phyloP scores from a whole-genome alignment of 2,329 filamentous ascomycete genomes.

The Diaporthe australafricana region DNA sequence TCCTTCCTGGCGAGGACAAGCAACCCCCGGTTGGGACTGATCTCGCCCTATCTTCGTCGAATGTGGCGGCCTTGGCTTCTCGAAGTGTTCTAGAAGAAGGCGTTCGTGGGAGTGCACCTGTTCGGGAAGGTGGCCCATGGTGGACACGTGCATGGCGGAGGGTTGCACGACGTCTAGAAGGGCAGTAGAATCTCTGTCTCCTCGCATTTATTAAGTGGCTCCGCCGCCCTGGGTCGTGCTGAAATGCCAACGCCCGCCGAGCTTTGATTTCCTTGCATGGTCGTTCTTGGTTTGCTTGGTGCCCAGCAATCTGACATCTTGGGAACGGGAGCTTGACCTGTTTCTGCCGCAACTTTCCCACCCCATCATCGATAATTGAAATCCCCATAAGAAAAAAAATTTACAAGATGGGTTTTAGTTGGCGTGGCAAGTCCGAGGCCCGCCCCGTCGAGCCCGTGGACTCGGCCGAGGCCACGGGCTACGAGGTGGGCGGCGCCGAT shows the following conservation, averaged over 20 bases:
- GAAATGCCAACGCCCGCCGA: conserved; percentile 15
- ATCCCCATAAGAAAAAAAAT: background rate
- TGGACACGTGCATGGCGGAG: background rate
- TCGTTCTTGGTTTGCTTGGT: conserved; percentile 27
- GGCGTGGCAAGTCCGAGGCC: conserved; percentile 19
- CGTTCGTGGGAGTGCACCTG: background rate
- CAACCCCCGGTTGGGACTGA: background rate
- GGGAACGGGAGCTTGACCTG: conserved; percentile 1
- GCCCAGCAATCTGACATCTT: conserved; percentile 21
- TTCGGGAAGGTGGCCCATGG: conserved; percentile 6
- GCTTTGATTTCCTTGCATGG: conserved; percentile 1
- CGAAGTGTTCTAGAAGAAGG: conserved; percentile 20
- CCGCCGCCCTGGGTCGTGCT: background rate
- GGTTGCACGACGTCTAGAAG: background rate
- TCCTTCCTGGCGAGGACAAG: conserved; percentile 26
- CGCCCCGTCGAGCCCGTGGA: conserved; percentile 25
- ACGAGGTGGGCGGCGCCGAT: conserved; percentile 19
- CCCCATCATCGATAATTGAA: background rate
- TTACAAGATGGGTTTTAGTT: conserved; percentile 26
- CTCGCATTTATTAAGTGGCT: background rate
- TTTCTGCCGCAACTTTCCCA: background rate
- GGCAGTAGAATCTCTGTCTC: background rate
- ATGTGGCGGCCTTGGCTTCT: conserved; percentile 22
- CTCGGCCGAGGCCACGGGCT: conserved; percentile 27
- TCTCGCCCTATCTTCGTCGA: conserved; percentile 4